Percentiles rank a stretch among this genome's conserved stretches.
Conservation (phyloP, 192 early-diverging fungal genomes). For the Linnemannia schmuckeri region DNA sequence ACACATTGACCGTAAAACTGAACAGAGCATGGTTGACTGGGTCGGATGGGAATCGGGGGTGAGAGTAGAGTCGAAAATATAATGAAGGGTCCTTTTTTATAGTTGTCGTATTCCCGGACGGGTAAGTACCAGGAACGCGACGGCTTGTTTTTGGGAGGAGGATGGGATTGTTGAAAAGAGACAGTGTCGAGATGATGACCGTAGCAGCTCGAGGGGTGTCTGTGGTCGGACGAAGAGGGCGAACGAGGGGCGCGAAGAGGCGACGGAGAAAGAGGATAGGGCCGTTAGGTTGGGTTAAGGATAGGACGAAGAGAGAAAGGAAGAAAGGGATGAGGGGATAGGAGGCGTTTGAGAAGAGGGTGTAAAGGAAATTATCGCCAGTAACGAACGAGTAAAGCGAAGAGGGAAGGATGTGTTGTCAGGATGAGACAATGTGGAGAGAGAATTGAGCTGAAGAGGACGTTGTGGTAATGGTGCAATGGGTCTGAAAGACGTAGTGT, state of each 20-base stretch:
- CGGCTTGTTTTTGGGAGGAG: background rate
- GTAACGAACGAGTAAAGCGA: background rate
- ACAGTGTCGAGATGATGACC: constrained; percentile 12
- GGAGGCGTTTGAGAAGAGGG: background rate
- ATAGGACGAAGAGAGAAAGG: background rate
- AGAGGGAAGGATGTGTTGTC: background rate
- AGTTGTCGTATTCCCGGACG: background rate
- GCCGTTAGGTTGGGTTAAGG: constrained; percentile 5
- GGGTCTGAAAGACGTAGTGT: no score
- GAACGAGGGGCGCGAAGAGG: background rate
- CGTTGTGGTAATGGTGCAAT: no score
- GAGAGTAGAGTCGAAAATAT: background rate
- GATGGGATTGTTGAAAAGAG: no score
- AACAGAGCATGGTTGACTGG: constrained; percentile 37
- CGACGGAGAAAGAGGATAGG: background rate
- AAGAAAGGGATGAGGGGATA: background rate
- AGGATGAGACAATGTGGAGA: background rate
- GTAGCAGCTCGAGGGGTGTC: background rate
- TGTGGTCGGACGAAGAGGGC: background rate
- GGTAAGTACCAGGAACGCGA: background rate
- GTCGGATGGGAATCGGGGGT: constrained; percentile 24
- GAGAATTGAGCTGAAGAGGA: no score
- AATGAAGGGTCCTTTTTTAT: background rate
- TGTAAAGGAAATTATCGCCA: background rate
- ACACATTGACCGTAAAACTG: constrained; percentile 26